phyloP scores from a whole-genome alignment of 176 grass and related monocot species.

The Ensete glaucum region DNA sequence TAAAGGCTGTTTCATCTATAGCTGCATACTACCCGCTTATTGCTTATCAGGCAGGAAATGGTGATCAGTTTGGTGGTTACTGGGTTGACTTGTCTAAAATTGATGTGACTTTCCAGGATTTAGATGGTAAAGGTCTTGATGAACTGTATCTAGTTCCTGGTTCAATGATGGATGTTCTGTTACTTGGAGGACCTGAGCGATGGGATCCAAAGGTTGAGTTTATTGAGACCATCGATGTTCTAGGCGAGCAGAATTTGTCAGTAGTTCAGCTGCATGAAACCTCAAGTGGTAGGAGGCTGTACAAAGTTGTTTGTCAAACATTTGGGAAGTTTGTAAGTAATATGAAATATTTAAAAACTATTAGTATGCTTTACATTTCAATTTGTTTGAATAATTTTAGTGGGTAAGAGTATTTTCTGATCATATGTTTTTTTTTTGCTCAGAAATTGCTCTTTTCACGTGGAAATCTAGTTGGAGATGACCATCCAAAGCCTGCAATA shows the following conservation, averaged over 20 bases:
- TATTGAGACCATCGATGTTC: constrained; percentile 60
- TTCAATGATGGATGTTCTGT: constrained; percentile 71
- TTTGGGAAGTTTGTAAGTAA: constrained; percentile 75
- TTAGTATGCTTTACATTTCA: not conserved
- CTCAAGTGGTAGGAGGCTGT: constrained; percentile 23
- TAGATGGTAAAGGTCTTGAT: constrained; percentile 40
- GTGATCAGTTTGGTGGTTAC: constrained; percentile 81
- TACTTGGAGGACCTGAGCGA: constrained; percentile 79
- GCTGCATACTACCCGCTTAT: constrained; percentile 76
- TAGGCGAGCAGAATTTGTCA: constrained; percentile 32
- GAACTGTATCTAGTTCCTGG: constrained; percentile 84
- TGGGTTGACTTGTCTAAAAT: constrained; percentile 58
- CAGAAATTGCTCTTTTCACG: constrained; percentile 85
- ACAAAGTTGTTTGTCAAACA: constrained; percentile 61
- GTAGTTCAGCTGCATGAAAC: constrained; percentile 51
- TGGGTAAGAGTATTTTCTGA: not conserved
- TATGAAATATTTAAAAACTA: not conserved
- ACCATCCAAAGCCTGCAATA: constrained; percentile 59
- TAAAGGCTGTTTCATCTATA: constrained; percentile 56
- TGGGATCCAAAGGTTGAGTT: constrained; percentile 72
- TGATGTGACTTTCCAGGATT: constrained; percentile 30
- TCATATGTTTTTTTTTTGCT: constrained; percentile 20
- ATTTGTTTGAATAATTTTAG: not conserved
- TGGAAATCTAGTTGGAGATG: constrained; percentile 80
- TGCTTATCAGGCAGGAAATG: constrained; percentile 70